phyloP scores from a whole-genome alignment of 495 filamentous ascomycete genomes.

The Lophiostoma macrostomum region DNA sequence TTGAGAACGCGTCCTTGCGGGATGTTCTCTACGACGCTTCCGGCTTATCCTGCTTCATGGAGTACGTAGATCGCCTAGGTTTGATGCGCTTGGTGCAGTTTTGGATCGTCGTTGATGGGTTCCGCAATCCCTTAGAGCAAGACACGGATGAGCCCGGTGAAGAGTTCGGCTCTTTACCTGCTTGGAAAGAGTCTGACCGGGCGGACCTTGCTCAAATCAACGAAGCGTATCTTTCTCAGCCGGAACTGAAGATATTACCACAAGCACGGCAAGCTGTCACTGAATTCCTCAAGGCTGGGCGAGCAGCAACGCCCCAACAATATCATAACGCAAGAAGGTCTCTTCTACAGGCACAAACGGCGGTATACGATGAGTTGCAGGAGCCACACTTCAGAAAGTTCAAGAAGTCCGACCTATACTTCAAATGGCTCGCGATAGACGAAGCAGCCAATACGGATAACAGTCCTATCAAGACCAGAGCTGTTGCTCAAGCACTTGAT shows the following conservation, averaged over 20 bases:
- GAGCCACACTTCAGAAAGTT: constrained; percentile 76
- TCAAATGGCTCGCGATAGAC: constrained; percentile 89
- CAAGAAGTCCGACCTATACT: constrained; percentile 87
- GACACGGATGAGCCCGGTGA: constrained; percentile 69
- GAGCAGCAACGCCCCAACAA: constrained; percentile 69
- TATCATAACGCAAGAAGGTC: constrained; percentile 81
- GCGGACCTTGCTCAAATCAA: constrained; percentile 86
- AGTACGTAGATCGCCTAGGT: constrained; percentile 92
- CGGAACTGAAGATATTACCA: constrained; percentile 73
- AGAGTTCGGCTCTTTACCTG: constrained; percentile 57
- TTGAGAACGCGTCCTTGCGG: constrained; percentile 69
- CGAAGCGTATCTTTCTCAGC: constrained; percentile 77
- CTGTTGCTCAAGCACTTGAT: constrained; percentile 18
- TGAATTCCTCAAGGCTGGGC: constrained; percentile 73
- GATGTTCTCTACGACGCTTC: constrained; percentile 85
- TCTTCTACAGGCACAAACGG: constrained; percentile 77
- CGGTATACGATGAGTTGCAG: constrained; percentile 78
- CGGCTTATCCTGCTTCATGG: constrained; percentile 97
- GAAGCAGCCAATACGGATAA: constrained; percentile 54
- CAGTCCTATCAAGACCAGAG: constrained; percentile 27
- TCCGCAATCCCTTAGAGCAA: constrained; percentile 93
- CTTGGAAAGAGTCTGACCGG: constrained; percentile 82
- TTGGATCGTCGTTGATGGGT: constrained; percentile 96
- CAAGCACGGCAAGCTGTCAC: constrained; percentile 66
- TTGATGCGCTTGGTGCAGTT: constrained; percentile 92